A percentile compares a stretch with the other conserved stretches of the same genome.
These are phyloP conservation scores for Sphagnum magellanicum DNA, from an alignment of 228 moss, liverwort and hornwort genomes.

Conservation along the genomic window DNA sequence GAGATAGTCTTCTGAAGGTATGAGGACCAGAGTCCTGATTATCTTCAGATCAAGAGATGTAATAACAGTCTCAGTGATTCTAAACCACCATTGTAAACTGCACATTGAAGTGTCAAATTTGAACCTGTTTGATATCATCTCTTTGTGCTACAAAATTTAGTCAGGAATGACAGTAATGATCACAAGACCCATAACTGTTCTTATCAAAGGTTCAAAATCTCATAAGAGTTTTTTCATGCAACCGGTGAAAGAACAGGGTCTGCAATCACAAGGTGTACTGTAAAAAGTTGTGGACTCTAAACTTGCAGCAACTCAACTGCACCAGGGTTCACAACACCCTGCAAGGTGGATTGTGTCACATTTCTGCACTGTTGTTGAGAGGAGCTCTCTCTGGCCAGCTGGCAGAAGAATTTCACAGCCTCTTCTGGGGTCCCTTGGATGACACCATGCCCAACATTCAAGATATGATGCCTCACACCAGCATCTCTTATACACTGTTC, in stretches of 20 bases:
- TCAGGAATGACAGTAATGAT: too few relatives aligned
- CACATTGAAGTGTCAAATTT: too few relatives aligned
- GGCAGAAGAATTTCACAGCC: slow-evolving; percentile 70
- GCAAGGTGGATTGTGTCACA: slow-evolving; percentile 1
- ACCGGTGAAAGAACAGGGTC: neutral
- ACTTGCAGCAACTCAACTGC: slow-evolving; percentile 33
- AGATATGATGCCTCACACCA: slow-evolving; percentile 53
- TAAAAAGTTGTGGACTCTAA: slow-evolving; percentile 11
- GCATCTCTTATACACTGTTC: slow-evolving; percentile 58
- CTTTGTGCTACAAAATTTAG: too few relatives aligned
- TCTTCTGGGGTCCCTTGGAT: slow-evolving; percentile 93
- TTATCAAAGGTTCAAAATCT: too few relatives aligned
- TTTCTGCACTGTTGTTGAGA: neutral
- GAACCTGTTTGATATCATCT: too few relatives aligned
- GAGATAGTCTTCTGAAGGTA: too few relatives aligned
- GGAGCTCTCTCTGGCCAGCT: slow-evolving; percentile 67
- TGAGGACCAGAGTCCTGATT: too few relatives aligned
- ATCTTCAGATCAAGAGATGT: too few relatives aligned
- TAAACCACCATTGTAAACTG: too few relatives aligned
- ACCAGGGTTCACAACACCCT: slow-evolving; percentile 11
- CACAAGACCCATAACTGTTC: too few relatives aligned
- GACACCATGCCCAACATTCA: slow-evolving; percentile 96
- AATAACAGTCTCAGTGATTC: too few relatives aligned
- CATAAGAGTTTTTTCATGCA: too few relatives aligned
- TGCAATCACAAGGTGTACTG: neutral